Base-by-base conservation (phyloP, 139 green algal genomes). In the Coelastrella sp. region DNA sequence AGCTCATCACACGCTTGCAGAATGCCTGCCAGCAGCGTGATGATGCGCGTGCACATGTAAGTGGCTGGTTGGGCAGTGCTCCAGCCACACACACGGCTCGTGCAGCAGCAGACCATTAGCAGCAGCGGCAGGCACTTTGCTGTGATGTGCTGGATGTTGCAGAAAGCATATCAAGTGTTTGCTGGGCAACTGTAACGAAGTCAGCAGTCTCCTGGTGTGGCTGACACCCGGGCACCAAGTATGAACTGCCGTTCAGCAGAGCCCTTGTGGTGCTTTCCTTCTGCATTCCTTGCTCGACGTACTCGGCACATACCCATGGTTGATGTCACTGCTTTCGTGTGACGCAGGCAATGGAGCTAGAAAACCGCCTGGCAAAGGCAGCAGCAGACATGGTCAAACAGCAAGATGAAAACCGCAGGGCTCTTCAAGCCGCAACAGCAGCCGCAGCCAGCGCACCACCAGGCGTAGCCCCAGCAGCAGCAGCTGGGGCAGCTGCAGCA, bases 1-100 rank as follows among this genome's bases (percentile, higher is more conserved):
- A 96, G 92, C 85, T 96, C n/a, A 96, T 96, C 86, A 92, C 81
- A 80, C 94, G 95, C 57, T 94, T 99, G 92, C 96, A 97, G 92
- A 99, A 99, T 88, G 97, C 96, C 2, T 94, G 97, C 88, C 89
- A 92, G 56, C 96, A 98, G 94, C 93, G 97, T 23, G 95, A 99
- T 87, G 96, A 96, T 71, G 97, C 97, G 8, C 94, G 96, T 8
- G 97, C 96, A 80, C 94, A 97, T 93, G 94, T 96, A 58, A 5
- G 90, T 73, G 57, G 79, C n/a, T n/a, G 10, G 5, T 17, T 54
- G 32, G 47, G 8, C 11, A 14, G 10, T 23, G 32, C 4, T 47
- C 76, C 10, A 32, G 11, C 14, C 32, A 22, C 19, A 47, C 32
- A 47, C 32, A 47, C 32, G 32, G 1, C 32, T 47, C 32, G 32